Base-by-base conservation (phyloP, 768 basidiomycete genomes). In the Boletus reticulatus region DNA sequence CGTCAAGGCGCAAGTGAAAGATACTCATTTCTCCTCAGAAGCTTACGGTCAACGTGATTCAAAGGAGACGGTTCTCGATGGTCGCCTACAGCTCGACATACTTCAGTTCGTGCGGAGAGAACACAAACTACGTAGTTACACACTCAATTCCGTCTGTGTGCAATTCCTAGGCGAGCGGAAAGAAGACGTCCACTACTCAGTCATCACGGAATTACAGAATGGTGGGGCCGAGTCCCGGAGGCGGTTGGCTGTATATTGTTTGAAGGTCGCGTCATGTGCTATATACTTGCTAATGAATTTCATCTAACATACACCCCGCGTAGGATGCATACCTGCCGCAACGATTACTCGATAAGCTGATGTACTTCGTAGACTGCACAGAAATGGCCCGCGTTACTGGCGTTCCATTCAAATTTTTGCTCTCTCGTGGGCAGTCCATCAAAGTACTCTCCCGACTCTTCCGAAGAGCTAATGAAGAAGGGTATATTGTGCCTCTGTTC, bases 371-470 rank as follows among this genome's bases (percentile, higher is more conserved):
- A 72, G 98, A 99, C 72, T 98, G 97, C 67, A 88, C 85, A 43
- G 97, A 99, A 71, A 98, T 99, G 97, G 82, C 97, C n/a, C 91
- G 97, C 70, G 97, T 99, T 4, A 99, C 97, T 0, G 97, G 97
- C n/a, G 94, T 99, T 13, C 97, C 97, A 0, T 99, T 99, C 82
- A 98, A 98, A 67, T 98, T 84, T 69, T 80, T 99, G 8, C 79
- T 99, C 9, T 80, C 94, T 19, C 84, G 96, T 39, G 97, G 97
- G 2, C 97, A 99, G 70, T 98, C 96, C 41, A 98, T 99, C 80
- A 99, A 98, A 69, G 97, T 99, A 45, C 78, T 99, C 52, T 97
- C 94, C 10, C 97, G 98, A 68, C 80, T 99, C 7, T 98, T 84
- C 75, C 86, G 97, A 48, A 93, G 88, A 72, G 95, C 95, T 17